These are phyloP conservation scores for Dentipellis fragilis DNA, from an alignment of 768 basidiomycete genomes.

Conservation along the genomic window DNA sequence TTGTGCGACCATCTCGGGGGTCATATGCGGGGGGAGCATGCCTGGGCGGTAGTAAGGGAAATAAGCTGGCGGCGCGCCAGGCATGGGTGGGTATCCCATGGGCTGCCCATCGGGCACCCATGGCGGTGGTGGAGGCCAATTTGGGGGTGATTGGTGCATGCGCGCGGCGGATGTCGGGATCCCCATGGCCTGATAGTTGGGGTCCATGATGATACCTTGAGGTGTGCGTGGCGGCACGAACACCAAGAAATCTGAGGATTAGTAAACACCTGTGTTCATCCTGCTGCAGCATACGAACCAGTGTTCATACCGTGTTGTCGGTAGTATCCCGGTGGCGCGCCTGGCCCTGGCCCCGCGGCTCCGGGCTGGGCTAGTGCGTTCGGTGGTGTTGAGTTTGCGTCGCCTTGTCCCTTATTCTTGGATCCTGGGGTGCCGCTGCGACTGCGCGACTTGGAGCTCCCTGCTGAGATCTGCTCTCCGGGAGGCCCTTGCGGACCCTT, in stretches of 20 bases:
- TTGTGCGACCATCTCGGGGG: not conserved
- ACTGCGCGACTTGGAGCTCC: conserved; percentile 35
- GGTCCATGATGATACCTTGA: conserved; percentile 31
- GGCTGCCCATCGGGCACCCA: conserved; percentile 25
- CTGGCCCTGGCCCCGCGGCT: conserved; percentile 26
- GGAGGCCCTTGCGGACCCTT: conserved; percentile 15
- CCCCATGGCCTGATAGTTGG: conserved; percentile 29
- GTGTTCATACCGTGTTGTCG: conserved; percentile 48
- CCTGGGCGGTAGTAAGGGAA: conserved; percentile 13
- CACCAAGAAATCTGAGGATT: conserved; percentile 3
- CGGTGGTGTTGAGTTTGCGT: conserved; percentile 17
- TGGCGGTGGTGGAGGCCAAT: conserved; percentile 22
- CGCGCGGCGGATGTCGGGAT: conserved; percentile 48
- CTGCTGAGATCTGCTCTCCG: conserved; percentile 25
- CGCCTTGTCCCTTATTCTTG: conserved; percentile 16
- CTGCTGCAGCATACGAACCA: conserved; percentile 21
- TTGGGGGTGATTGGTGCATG: conserved; percentile 20
- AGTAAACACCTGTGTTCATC: not conserved
- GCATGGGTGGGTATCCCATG: conserved; percentile 7
- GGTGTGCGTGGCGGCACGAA: conserved; percentile 20
- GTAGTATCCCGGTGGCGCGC: conserved; percentile 48
- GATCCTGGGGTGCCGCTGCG: conserved; percentile 42
- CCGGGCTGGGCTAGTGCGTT: conserved; percentile 21
- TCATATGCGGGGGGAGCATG: conserved; percentile 15
- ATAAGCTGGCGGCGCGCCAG: conserved; percentile 9